A percentile compares a stretch with the other conserved stretches of the same genome.
These are phyloP conservation scores for Ehretia macrophylla DNA, from an alignment of 257 asterid genomes.

Conservation along the genomic window DNA sequence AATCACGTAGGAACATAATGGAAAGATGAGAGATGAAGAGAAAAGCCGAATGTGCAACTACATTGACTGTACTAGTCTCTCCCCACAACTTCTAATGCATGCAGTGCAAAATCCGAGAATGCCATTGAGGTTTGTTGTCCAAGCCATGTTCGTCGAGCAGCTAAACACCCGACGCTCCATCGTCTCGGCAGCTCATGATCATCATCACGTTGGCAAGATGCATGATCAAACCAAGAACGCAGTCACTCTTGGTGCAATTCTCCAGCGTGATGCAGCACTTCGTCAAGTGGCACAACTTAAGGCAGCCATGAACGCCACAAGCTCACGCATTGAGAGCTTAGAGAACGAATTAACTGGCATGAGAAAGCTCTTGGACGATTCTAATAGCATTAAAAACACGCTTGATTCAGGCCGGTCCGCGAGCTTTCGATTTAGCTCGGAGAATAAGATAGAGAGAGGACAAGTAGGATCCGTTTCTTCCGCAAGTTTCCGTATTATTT, in stretches of 20 bases:
- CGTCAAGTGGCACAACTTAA: conserved; percentile 63
- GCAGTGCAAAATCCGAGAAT: conserved; percentile 82
- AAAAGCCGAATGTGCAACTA: conserved; percentile 63
- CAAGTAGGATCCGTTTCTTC: conserved; percentile 67
- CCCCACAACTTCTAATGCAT: conserved; percentile 63
- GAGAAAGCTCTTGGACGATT: conserved; percentile 38
- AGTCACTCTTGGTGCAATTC: conserved; percentile 58
- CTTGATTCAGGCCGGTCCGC: conserved; percentile 41
- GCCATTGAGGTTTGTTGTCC: conserved; percentile 84
- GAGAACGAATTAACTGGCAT: conserved; percentile 64
- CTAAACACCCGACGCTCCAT: conserved; percentile 74
- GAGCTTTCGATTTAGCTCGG: conserved; percentile 55
- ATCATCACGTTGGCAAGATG: background rate
- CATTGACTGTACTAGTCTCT: conserved; percentile 66
- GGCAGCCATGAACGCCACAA: conserved; percentile 57
- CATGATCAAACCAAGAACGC: conserved; percentile 8
- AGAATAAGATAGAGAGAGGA: conserved; percentile 51
- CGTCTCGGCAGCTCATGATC: conserved; percentile 41
- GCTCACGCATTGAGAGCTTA: conserved; percentile 49
- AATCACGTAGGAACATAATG: conserved; percentile 41
- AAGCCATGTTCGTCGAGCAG: conserved; percentile 95
- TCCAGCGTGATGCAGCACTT: conserved; percentile 66
- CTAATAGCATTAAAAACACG: conserved; percentile 18
- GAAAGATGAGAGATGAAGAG: conserved; percentile 43
- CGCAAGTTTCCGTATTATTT: conserved; percentile 30